Evolutionary conservation across 768 basidiomycete species (phyloP).

Genomic region (Russula dissimulans): DNA sequence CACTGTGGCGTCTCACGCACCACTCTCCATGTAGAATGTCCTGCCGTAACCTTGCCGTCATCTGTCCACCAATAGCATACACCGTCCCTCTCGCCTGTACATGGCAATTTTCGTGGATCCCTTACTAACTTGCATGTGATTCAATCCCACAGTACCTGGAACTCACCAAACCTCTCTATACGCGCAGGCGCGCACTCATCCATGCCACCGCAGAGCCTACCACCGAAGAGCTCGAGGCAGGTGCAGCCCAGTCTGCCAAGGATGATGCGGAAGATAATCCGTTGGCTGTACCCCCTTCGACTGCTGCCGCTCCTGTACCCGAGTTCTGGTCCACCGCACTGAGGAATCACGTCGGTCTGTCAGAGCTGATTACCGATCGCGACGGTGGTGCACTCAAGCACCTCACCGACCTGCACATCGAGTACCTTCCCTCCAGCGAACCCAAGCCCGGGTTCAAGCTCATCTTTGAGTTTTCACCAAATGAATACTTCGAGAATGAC

Average conservation of each 20-base stretch:
- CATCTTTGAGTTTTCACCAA: constrained; percentile 67
- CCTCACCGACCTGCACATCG: constrained; percentile 70
- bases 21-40: neutral
- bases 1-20: neutral
- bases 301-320: constrained; percentile 51
- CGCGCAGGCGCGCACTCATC: constrained; percentile 79
- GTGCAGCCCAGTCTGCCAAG: constrained; percentile 61
- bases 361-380: constrained; percentile 86
- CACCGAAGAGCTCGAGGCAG: constrained; percentile 72
- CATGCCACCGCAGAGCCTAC: constrained; percentile 66
- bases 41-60: constrained; percentile 7
- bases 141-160: constrained; percentile 49
- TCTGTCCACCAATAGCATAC: neutral
- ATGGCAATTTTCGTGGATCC: neutral
- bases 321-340: constrained; percentile 98
- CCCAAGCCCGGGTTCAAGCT: constrained; percentile 88
- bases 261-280: constrained; percentile 65
- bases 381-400: constrained; percentile 80
- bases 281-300: constrained; percentile 29
- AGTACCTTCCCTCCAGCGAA: constrained; percentile 58
- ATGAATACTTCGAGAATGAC: constrained; percentile 83
- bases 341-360: constrained; percentile 79
- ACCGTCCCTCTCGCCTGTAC: neutral
- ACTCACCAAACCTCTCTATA: constrained; percentile 76
- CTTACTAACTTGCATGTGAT: neutral